Conservation (phyloP, 2,329 filamentous ascomycete species). For the Fusarium sp. region DNA sequence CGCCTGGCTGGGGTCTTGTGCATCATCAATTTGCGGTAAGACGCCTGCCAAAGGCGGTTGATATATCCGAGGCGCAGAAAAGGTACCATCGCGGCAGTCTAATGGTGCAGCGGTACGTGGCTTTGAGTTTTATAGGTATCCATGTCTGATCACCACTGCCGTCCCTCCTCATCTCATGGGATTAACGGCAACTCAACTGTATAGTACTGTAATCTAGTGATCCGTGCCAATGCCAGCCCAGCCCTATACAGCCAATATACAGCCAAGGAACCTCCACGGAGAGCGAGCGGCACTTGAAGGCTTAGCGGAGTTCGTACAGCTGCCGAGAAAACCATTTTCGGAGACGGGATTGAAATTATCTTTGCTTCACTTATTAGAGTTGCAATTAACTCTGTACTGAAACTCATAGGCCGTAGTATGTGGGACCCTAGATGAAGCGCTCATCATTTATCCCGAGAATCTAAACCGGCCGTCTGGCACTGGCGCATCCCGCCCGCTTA, state of each 20-base stretch:
- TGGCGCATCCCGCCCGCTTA: conserved; percentile 34
- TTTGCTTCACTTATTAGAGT: conserved; percentile 15
- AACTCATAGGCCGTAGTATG: conserved; percentile 9
- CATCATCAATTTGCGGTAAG: conserved; percentile 24
- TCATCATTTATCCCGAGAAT: conserved; percentile 10
- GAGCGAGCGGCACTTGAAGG: conserved; percentile 21
- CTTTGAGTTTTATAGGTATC: not conserved
- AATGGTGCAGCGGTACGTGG: conserved; percentile 4
- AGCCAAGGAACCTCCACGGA: not conserved
- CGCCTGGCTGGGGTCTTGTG: not conserved
- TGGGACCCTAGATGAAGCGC: conserved; percentile 14
- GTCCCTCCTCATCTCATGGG: conserved; percentile 8
- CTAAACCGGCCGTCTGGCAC: conserved; percentile 1
- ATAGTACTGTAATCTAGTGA: not conserved
- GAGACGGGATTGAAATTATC: conserved; percentile 11
- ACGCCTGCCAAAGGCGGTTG: conserved; percentile 19
- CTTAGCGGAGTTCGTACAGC: conserved; percentile 3
- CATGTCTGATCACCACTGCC: conserved; percentile 23
- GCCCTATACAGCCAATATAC: conserved; percentile 29
- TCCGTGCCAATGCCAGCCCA: not conserved
- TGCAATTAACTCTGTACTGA: conserved; percentile 7
- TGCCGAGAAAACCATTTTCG: conserved; percentile 19
- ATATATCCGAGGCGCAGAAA: conserved; percentile 34
- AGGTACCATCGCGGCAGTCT: conserved; percentile 14
- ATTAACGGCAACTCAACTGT: conserved; percentile 6